phyloP scores from a whole-genome alignment of 345 rosid species.

The Boechera stricta region DNA sequence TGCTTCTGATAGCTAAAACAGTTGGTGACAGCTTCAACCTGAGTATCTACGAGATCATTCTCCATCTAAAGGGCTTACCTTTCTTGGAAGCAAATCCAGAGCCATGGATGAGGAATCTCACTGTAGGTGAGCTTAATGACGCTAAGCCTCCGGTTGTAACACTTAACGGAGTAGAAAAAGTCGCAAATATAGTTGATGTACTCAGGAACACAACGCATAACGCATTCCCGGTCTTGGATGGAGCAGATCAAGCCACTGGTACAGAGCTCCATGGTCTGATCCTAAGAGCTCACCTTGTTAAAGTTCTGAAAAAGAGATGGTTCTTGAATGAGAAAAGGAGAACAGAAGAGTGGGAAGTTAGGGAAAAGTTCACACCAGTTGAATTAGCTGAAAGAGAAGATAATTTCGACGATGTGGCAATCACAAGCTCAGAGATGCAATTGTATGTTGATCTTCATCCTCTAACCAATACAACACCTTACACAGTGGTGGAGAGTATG shows the following conservation, averaged over 20 bases:
- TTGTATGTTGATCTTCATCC: constrained; percentile 91
- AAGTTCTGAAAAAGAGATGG: constrained; percentile 80
- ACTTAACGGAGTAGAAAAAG: constrained; percentile 77
- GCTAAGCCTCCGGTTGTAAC: constrained; percentile 74
- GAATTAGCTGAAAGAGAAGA: constrained; percentile 80
- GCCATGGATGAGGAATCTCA: constrained; percentile 97
- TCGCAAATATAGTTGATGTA: constrained; percentile 65
- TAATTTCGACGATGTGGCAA: constrained; percentile 65
- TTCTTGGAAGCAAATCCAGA: constrained; percentile 91
- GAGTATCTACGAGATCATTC: constrained; percentile 84
- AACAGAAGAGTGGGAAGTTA: constrained; percentile 84
- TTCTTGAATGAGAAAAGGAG: constrained; percentile 76
- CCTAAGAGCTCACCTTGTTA: constrained; percentile 78
- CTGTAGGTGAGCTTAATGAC: constrained; percentile 80
- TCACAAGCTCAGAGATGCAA: constrained; percentile 77
- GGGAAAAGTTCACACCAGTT: constrained; percentile 67
- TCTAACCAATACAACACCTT: constrained; percentile 82
- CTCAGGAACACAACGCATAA: constrained; percentile 79
- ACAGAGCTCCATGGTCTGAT: constrained; percentile 75
- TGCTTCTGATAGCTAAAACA: constrained; percentile 81
- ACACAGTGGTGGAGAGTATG: constrained; percentile 82
- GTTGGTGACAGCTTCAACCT: constrained; percentile 90
- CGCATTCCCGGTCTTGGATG: constrained; percentile 73
- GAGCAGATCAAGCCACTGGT: constrained; percentile 40
- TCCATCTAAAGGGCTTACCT: constrained; percentile 84